Conservation (phyloP, 176 grass and related monocot genomes). For the Hordeum marinum region DNA sequence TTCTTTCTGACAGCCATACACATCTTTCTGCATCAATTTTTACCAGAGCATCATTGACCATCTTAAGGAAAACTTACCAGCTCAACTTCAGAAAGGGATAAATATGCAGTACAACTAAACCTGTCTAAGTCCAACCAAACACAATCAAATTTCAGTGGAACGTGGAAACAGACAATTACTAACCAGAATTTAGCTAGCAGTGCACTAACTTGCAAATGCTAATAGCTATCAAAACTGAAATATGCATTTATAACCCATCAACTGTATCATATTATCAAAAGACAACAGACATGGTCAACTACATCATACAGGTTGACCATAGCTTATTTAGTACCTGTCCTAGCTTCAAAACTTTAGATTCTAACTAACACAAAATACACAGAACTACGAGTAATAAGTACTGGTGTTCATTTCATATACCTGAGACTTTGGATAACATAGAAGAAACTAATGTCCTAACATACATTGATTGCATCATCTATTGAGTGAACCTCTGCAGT, state of each 20-base stretch:
- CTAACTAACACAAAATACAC: background rate
- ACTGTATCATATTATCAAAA: background rate
- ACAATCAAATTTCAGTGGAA: background rate
- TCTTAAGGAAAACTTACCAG: slow-evolving; percentile 31
- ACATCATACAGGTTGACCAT: background rate
- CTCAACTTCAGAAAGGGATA: background rate
- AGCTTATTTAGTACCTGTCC: background rate
- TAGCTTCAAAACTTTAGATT: background rate
- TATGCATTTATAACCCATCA: background rate
- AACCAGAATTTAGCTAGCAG: background rate
- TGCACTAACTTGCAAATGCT: background rate
- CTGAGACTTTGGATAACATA: background rate
- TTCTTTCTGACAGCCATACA: slow-evolving; percentile 73
- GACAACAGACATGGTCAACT: no score
- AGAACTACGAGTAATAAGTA: background rate
- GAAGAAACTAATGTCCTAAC: slow-evolving; percentile 22
- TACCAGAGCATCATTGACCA: slow-evolving; percentile 81
- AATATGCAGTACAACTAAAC: background rate
- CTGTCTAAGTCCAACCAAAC: background rate
- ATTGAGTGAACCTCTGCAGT: slow-evolving; percentile 72
- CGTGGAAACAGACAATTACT: background rate
- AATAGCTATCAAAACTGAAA: background rate
- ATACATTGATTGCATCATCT: slow-evolving; percentile 84
- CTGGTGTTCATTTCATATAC: background rate
- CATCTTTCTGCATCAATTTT: slow-evolving; percentile 70